A percentile compares a stretch with the other conserved stretches of the same genome.
Conservation (phyloP, 805 yeast species). For the Debaryomyces maramus region DNA sequence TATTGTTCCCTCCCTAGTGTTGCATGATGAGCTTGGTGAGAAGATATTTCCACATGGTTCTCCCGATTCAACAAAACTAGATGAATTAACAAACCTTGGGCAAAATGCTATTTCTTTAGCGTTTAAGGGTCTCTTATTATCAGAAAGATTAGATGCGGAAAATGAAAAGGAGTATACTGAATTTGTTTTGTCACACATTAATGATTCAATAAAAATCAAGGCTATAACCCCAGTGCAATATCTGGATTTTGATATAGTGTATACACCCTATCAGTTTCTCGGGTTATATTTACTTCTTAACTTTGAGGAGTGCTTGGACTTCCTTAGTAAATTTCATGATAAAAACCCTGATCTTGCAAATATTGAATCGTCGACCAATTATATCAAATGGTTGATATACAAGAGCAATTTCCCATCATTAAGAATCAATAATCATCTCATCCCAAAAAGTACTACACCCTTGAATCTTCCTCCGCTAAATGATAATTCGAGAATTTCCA, state of each 20-base stretch:
- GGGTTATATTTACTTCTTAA: not conserved
- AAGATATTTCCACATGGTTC: not conserved
- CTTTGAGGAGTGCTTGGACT: not conserved
- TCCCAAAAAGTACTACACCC: not conserved
- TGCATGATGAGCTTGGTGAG: not conserved
- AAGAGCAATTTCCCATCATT: conserved; percentile 4
- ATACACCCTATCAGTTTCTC: not conserved
- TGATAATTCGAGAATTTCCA: conserved; percentile 6
- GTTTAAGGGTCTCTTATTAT: not conserved
- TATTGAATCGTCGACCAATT: not conserved
- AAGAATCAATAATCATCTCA: not conserved
- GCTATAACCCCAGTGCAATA: not conserved
- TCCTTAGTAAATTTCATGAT: not conserved
- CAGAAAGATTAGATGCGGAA: not conserved
- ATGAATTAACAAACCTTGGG: not conserved
- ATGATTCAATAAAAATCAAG: conserved; percentile 1
- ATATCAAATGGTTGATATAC: conserved; percentile 1
- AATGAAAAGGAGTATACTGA: not conserved
- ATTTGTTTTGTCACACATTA: not conserved
- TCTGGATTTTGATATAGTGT: not conserved
- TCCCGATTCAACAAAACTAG: not conserved
- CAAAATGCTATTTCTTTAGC: not conserved
- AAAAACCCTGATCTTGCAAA: not conserved
- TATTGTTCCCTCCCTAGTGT: not conserved
- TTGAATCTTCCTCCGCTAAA: conserved; percentile 10